Conservation (phyloP, 495 filamentous ascomycete genomes). For the Aspergillus coremiiformis region DNA sequence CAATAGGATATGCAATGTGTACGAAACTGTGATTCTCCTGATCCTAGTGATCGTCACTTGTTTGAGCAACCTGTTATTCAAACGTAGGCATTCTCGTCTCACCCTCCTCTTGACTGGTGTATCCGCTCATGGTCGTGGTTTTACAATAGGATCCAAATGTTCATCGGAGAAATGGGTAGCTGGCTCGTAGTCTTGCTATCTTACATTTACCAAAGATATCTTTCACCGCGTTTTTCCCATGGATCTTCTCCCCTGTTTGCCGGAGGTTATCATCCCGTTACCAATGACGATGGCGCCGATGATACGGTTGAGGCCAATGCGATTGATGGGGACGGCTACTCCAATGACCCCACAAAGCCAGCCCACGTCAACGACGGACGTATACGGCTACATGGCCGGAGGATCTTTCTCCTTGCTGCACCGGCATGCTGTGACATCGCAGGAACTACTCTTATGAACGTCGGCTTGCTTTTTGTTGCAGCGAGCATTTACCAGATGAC, state of each 20-base stretch:
- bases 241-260: conserved; percentile 38
- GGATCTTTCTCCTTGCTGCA: conserved; percentile 68
- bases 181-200: conserved; percentile 75
- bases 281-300: conserved; percentile 33
- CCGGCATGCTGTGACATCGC: conserved; percentile 91
- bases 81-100: conserved; percentile 47
- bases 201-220: conserved; percentile 54
- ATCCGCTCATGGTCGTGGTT: conserved; percentile 8
- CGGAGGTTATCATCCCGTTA: conserved; percentile 60
- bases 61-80: conserved; percentile 97
- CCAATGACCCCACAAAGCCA: conserved; percentile 45
- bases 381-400: conserved; percentile 60
- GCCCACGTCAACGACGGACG: conserved; percentile 38
- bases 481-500: conserved; percentile 99
- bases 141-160: conserved; percentile 67
- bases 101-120: neutral
- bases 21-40: conserved; percentile 68
- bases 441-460: conserved; percentile 95
- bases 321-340: conserved; percentile 21
- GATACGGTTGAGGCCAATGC: conserved; percentile 43
- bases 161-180: conserved; percentile 84
- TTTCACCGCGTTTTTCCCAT: conserved; percentile 27
- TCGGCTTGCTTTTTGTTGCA: conserved; percentile 85
- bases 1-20: conserved; percentile 91
- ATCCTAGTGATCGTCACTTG: conserved; percentile 54